Percentiles rank a stretch among this genome's conserved stretches.
Conservation (phyloP, 768 basidiomycete genomes). For the Kwoniella bestiolae region DNA sequence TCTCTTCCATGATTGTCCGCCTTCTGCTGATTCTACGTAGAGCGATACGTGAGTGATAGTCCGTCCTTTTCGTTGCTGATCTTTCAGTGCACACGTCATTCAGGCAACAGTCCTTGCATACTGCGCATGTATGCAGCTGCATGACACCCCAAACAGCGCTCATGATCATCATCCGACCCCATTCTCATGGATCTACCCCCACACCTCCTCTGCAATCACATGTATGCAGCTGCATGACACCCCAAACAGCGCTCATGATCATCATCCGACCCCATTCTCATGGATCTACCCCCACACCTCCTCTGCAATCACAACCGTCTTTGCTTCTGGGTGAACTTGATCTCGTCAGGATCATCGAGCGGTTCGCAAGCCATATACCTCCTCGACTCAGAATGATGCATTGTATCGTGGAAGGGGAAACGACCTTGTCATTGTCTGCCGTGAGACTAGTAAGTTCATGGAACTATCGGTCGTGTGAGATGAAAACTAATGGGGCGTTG, state of each 20-base stretch:
- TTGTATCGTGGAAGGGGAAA: not conserved
- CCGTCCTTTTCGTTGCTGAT: not conserved
- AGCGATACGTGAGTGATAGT: conserved; percentile 4
- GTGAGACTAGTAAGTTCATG: conserved; percentile 9
- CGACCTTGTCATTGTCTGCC: not conserved
- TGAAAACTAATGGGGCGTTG: not conserved
- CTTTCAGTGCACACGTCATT: conserved; percentile 12
- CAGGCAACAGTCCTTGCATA: conserved; percentile 14
- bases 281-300: not conserved
- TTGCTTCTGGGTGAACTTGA: no score
- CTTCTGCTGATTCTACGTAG: not conserved
- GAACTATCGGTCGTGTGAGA: not conserved
- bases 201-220: not conserved
- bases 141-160: no score
- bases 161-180: not conserved
- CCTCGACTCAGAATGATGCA: not conserved
- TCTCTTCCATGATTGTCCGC: not conserved
- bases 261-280: not conserved
- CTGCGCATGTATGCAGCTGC: not conserved
- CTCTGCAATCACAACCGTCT: not conserved
- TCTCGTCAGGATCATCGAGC: not conserved
- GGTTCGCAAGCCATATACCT: not conserved
- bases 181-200: not conserved
- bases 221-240: no score
- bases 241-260: not conserved